phyloP scores from a whole-genome alignment of 192 early-diverging fungal genomes.

The Umbelopsis ramanniana region DNA sequence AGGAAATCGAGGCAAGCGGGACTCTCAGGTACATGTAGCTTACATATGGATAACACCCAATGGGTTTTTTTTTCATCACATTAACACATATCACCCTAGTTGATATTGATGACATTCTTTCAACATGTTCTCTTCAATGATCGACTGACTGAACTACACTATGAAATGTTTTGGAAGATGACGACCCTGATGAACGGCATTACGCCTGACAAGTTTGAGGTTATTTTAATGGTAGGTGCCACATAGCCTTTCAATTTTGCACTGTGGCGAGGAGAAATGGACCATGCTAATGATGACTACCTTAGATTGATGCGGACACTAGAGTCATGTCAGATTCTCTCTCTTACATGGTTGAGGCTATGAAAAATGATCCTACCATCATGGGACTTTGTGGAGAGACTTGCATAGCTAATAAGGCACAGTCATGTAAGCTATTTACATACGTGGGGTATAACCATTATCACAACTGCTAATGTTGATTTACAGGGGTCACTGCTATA shows the following conservation, averaged over 20 bases:
- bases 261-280: too few species aligned
- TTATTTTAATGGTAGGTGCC: conserved; percentile 64
- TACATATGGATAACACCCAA: background rate
- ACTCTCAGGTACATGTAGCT: conserved; percentile 93
- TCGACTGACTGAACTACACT: conserved; percentile 86
- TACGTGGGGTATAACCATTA: background rate
- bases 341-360: conserved; percentile 86
- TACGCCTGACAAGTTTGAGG: conserved; percentile 83
- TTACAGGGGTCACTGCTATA: conserved; percentile 73
- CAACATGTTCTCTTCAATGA: conserved; percentile 81
- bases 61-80: background rate
- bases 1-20: conserved; percentile 94
- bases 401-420: conserved; percentile 89
- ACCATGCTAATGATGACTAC: background rate
- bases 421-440: conserved; percentile 65
- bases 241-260: too few species aligned
- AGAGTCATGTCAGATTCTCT: conserved; percentile 78
- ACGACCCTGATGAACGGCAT: conserved; percentile 76
- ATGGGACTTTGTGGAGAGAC: conserved; percentile 99
- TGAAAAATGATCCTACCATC: conserved; percentile 88
- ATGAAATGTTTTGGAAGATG: conserved; percentile 89
- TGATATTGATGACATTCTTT: conserved; percentile 95
- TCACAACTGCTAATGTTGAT: background rate
- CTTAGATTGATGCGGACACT: conserved; percentile 86
- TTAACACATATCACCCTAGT: conserved; percentile 45